Conservation (phyloP, 371 early-diverging fungal species). For the Sporodiniella umbellata region DNA sequence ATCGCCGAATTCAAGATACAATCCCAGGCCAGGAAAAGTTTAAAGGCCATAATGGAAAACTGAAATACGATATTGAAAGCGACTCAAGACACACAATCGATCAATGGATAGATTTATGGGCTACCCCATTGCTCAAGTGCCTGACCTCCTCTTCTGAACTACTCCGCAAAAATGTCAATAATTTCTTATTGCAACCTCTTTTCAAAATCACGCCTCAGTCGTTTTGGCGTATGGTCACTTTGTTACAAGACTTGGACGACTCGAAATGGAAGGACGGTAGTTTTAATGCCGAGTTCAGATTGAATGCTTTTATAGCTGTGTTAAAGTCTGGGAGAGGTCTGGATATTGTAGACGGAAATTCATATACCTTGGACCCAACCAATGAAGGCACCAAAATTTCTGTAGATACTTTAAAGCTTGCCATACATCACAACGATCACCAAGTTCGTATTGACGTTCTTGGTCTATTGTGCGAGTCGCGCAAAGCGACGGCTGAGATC, state of each 20-base stretch:
- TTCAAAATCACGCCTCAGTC: conserved; percentile 33
- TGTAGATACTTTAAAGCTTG: conserved; percentile 40
- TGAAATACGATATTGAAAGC: conserved; percentile 12
- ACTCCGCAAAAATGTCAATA: conserved; percentile 33
- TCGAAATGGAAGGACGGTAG: conserved; percentile 4
- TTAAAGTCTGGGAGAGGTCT: conserved; percentile 52
- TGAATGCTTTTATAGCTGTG: conserved; percentile 46
- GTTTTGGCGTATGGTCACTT: conserved; percentile 39
- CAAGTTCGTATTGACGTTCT: conserved; percentile 80
- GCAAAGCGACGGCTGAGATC: conserved; percentile 61
- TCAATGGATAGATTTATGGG: conserved; percentile 42
- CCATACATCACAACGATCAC: conserved; percentile 70
- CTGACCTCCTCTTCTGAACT: conserved; percentile 40
- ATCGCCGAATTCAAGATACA: conserved; percentile 34
- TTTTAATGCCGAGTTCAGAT: conserved; percentile 14
- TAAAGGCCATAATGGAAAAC: conserved; percentile 35
- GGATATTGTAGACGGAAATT: conserved; percentile 53
- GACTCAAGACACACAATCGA: conserved; percentile 15
- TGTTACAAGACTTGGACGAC: conserved; percentile 25
- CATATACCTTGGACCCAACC: conserved; percentile 27
- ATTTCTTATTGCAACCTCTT: conserved; percentile 35
- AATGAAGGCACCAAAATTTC: conserved; percentile 23
- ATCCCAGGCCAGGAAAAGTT: conserved; percentile 28
- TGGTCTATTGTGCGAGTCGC: conserved; percentile 77
- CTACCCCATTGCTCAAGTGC: conserved; percentile 24